Percentiles rank a stretch among this genome's conserved stretches.
Conservation (phyloP, 2,329 filamentous ascomycete genomes). For the Colletotrichum graminicola region DNA sequence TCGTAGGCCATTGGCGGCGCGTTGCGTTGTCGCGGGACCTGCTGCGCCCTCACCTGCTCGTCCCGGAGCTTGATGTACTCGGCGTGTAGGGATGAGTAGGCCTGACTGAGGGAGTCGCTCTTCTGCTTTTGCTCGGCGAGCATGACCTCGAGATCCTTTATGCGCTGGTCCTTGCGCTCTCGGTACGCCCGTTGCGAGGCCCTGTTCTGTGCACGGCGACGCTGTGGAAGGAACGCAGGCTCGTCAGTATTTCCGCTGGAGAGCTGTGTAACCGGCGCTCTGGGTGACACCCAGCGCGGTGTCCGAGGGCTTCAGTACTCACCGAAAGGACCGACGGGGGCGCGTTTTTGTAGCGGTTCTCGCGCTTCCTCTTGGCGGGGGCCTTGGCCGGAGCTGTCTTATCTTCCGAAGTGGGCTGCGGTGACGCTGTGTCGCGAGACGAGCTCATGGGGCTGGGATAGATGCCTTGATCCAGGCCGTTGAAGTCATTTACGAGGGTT, state of each 20-base stretch:
- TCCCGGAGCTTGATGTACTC: constrained; percentile 56
- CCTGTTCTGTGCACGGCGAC: constrained; percentile 50
- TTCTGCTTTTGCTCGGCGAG: constrained; percentile 66
- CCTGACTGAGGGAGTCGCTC: constrained; percentile 66
- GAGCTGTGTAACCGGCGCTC: background rate
- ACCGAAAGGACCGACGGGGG: constrained; percentile 63
- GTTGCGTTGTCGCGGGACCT: constrained; percentile 31
- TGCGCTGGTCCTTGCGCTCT: constrained; percentile 65
- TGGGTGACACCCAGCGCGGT: background rate
- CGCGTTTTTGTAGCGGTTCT: constrained; percentile 66
- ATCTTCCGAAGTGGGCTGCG: constrained; percentile 36
- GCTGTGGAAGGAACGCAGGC: constrained; percentile 41
- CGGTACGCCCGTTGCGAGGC: constrained; percentile 51
- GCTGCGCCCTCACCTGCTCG: constrained; percentile 32
- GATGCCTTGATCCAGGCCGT: constrained; percentile 44
- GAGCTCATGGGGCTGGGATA: constrained; percentile 52
- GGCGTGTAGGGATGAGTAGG: constrained; percentile 63
- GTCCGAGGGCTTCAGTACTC: constrained; percentile 44
- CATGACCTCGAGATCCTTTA: constrained; percentile 71
- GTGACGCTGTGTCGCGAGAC: constrained; percentile 41
- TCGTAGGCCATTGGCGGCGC: constrained; percentile 39
- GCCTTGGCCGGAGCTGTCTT: constrained; percentile 48
- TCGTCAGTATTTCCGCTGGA: constrained; percentile 12
- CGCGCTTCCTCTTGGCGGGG: constrained; percentile 61
- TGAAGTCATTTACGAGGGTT: constrained; percentile 46